Evolutionary conservation across 139 green algal genomes (phyloP).

Genomic region (Chlorella sp.): DNA sequence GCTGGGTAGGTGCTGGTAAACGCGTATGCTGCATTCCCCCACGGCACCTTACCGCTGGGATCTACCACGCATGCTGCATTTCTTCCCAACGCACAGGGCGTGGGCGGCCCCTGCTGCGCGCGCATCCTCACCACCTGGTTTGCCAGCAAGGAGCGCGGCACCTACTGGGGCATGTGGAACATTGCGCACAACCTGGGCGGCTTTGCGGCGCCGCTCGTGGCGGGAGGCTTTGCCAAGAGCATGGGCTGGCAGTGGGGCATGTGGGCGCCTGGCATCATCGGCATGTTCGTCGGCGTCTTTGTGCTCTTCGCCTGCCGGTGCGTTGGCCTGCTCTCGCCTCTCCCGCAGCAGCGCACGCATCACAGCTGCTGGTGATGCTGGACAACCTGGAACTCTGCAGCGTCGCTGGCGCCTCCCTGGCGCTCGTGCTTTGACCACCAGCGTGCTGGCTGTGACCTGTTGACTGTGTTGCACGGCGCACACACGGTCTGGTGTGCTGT

Average conservation of each 20-base stretch:
- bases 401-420: not conserved
- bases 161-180: conserved; percentile 86
- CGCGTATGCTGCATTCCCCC: too few species aligned
- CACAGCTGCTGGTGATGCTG: not conserved
- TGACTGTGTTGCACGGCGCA: not conserved
- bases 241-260: conserved; percentile 84
- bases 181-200: conserved; percentile 94
- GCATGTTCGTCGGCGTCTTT: conserved; percentile 63
- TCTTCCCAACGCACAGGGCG: too few species aligned
- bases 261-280: conserved; percentile 85
- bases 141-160: conserved; percentile 69
- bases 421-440: not conserved
- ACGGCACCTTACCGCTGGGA: too few species aligned
- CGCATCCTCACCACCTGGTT: conserved; percentile 97
- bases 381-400: too few species aligned
- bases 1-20: too few species aligned
- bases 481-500: not conserved
- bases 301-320: too few species aligned
- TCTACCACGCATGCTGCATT: too few species aligned
- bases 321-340: conserved; percentile 27
- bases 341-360: not conserved
- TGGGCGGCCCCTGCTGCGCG: conserved; percentile 90
- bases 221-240: conserved; percentile 73
- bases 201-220: conserved; percentile 87
- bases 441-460: not conserved